A percentile compares a stretch with the other conserved stretches of the same genome.
These are phyloP conservation scores for Chlamydomonas sp. DNA, from an alignment of 139 green algal genomes.

Conservation along the genomic window DNA sequence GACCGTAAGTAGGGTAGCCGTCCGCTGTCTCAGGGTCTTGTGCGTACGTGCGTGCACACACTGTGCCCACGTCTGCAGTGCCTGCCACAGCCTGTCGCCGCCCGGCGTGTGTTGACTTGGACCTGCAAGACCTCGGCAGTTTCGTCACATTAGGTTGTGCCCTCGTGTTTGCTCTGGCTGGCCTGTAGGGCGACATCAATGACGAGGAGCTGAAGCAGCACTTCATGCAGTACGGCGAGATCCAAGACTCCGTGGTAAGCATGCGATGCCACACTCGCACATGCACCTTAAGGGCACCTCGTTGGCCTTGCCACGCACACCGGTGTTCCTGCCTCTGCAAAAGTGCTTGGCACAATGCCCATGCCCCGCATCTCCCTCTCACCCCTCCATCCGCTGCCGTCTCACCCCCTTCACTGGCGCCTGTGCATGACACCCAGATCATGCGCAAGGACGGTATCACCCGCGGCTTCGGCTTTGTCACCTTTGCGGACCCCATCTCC, in stretches of 20 bases:
- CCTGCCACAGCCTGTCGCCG: neutral
- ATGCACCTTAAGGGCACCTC: neutral
- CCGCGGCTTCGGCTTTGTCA: conserved; percentile 90
- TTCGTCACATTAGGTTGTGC: too few species aligned
- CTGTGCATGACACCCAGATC: conserved; percentile 54
- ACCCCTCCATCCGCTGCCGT: neutral
- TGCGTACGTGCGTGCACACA: neutral
- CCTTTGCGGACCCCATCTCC: conserved; percentile 76
- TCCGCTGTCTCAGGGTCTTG: neutral
- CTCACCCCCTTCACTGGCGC: neutral
- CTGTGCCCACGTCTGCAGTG: neutral
- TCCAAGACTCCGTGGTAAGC: conserved; percentile 70
- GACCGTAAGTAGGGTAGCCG: conserved; percentile 57
- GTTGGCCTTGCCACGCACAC: neutral
- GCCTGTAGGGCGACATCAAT: conserved; percentile 68
- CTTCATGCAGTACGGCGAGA: conserved; percentile 76
- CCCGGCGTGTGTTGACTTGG: too few species aligned
- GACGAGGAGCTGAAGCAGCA: conserved; percentile 79
- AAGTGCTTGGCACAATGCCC: too few species aligned
- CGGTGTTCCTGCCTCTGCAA: too few species aligned
- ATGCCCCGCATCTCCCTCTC: too few species aligned
- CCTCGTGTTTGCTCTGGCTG: too few species aligned
- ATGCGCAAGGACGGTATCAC: conserved; percentile 77
- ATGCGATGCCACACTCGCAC: neutral
- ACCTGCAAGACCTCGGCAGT: too few species aligned